A percentile compares a stretch with the other conserved stretches of the same genome.
Conservation (phyloP, 305 asterid genomes). For the Stenogyne calaminthoides region DNA sequence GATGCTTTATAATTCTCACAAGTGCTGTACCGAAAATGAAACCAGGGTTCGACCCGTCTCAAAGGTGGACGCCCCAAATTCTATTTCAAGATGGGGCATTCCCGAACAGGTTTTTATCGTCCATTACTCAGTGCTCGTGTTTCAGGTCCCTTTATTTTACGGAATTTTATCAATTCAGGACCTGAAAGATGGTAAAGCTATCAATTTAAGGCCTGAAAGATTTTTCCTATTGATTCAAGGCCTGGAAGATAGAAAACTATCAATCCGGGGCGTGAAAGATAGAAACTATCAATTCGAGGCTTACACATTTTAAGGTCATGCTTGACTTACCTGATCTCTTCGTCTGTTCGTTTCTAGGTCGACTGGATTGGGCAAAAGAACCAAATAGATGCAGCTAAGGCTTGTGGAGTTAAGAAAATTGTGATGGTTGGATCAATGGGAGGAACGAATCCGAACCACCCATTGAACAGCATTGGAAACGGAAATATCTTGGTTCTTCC, state of each 20-base stretch:
- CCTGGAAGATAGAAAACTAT: too few species aligned
- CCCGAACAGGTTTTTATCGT: constrained; percentile 73
- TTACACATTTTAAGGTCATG: too few species aligned
- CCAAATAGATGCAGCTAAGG: constrained; percentile 96
- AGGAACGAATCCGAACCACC: constrained; percentile 73
- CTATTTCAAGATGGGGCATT: constrained; percentile 75
- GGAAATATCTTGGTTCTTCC: constrained; percentile 83
- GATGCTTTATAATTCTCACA: constrained; percentile 84
- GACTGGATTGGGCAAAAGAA: constrained; percentile 98
- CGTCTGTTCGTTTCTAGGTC: constrained; percentile 48
- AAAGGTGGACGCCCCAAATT: constrained; percentile 90
- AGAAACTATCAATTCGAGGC: too few species aligned
- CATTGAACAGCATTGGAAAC: constrained; percentile 78
- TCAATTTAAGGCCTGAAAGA: too few species aligned
- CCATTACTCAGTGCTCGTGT: not conserved
- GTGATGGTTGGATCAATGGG: constrained; percentile 98
- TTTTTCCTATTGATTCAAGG: too few species aligned
- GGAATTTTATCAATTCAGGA: too few species aligned
- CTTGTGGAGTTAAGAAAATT: constrained; percentile 91
- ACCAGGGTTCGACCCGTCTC: constrained; percentile 80
- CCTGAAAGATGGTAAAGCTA: too few species aligned
- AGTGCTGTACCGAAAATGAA: constrained; percentile 94
- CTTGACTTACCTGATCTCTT: constrained; percentile 11
- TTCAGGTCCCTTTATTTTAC: constrained; percentile 3
- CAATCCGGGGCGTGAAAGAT: too few species aligned